Evolutionary conservation across 768 basidiomycete species (phyloP).

Genomic region (Lactarius tabidus): DNA sequence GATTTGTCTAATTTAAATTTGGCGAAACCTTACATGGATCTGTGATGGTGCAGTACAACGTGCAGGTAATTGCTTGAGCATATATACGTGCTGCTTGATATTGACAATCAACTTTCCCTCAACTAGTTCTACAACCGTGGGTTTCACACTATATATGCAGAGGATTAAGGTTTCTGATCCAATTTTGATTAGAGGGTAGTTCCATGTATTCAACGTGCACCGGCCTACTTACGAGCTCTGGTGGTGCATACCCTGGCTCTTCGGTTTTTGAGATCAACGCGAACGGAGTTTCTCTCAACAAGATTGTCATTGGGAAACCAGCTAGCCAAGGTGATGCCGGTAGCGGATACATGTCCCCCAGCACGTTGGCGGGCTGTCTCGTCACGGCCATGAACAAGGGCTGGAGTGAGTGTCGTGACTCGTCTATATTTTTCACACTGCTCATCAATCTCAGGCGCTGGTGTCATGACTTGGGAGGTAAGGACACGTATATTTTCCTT

Average conservation of each 20-base stretch:
- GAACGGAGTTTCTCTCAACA: conserved; percentile 53
- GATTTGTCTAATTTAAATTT: background rate
- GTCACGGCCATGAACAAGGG: conserved; percentile 51
- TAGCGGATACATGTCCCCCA: conserved; percentile 53
- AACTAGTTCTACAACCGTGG: conserved; percentile 42
- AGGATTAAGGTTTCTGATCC: background rate
- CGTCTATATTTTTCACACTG: background rate
- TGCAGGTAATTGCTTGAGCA: conserved; percentile 32
- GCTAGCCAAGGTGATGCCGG: conserved; percentile 41
- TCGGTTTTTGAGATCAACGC: conserved; percentile 50
- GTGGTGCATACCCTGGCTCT: conserved; percentile 40
- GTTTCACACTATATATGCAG: conserved; percentile 12
- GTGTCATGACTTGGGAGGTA: conserved; percentile 19
- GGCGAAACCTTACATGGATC: background rate
- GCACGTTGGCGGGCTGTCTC: conserved; percentile 55
- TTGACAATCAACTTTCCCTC: background rate
- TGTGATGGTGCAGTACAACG: conserved; percentile 37
- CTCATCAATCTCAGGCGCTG: conserved; percentile 2
- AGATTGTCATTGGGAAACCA: conserved; percentile 77
- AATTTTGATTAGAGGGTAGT: conserved; percentile 32
- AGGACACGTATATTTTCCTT: background rate
- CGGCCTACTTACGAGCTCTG: conserved; percentile 39
- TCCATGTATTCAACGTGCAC: conserved; percentile 39
- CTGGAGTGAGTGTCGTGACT: conserved; percentile 51
- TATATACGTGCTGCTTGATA: background rate